Base-by-base conservation (phyloP, 768 basidiomycete genomes). In the Pleurotus pulmonarius region DNA sequence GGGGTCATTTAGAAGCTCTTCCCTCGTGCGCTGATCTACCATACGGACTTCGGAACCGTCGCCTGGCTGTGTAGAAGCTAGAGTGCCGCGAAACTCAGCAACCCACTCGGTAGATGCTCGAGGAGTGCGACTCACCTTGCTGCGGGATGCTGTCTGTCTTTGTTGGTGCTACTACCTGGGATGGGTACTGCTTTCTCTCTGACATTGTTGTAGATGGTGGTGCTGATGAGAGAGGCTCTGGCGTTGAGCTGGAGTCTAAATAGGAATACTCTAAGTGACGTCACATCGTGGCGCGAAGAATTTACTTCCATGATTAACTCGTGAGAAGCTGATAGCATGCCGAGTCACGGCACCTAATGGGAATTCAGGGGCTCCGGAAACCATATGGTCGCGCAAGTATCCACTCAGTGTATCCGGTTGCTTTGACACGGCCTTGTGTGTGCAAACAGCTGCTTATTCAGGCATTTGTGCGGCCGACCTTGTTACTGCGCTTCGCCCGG, bases 51-150 rank as follows among this genome's bases (percentile, higher is more conserved):
- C 65, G 1, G 55, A 46, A 16, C 74, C 74, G 52, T 72, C 72
- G n/a, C 64, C 72, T 9, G 75, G 72, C 37, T 64, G 61, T 0
- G 70, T 65, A 1, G 74, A 71, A 25, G 62, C 76, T 78, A 44
- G 0, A 25, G 37, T 4, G 24, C 13, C 26, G 34, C 54, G 16
- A n/a, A 47, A 37, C 29, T 18, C n/a, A 34, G 9, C 29, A 34
- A 34, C 13, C 3, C 8, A 16, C n/a, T 9, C 45, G 26, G 25
- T 11, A 13, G 8, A 18, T 37, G 24, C 12, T 52, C 18, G 46
- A 11, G 15, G n/a, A 41, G 8, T 49, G 29, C 58, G 46, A 4
- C 26, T 40, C 53, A 79, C 80, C 76, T 64, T 76, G 77, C 53
- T 75, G 73, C 16, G 69, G 67, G 26, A 61, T 46, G 20, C 67